phyloP scores from a whole-genome alignment of 2,329 filamentous ascomycete species.

The Fusarium anthophilum region DNA sequence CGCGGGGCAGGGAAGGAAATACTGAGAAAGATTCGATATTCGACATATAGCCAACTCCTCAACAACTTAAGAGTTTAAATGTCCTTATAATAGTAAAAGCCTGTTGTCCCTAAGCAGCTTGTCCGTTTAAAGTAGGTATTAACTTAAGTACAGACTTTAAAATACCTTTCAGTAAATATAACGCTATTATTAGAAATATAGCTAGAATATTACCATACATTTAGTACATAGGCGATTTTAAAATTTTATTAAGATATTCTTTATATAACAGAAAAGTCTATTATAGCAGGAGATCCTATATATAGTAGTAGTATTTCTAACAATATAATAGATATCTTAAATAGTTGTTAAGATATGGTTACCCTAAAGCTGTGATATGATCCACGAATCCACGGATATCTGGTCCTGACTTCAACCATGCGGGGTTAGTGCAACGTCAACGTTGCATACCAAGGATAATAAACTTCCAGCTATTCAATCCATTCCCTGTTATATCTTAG shows the following conservation, averaged over 20 bases:
- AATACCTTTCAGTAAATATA: too few species aligned
- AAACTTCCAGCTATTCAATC: neutral
- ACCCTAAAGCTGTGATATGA: neutral
- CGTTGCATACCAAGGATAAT: neutral
- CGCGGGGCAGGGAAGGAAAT: neutral
- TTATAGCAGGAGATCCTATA: accelerated
- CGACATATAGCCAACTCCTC: accelerated
- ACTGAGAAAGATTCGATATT: accelerated
- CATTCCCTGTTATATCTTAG: neutral
- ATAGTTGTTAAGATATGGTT: accelerated
- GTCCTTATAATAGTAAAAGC: too few species aligned
- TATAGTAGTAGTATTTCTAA: accelerated
- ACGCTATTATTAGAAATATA: too few species aligned
- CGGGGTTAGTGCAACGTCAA: neutral
- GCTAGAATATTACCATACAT: too few species aligned
- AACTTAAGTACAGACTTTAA: too few species aligned
- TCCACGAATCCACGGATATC: neutral
- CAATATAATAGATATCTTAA: neutral
- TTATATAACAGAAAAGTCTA: neutral
- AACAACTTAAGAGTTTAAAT: neutral
- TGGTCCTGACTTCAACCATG: neutral
- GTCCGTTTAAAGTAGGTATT: too few species aligned
- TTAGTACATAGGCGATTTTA: too few species aligned
- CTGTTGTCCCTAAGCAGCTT: too few species aligned
- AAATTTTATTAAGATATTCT: neutral